Conservation (phyloP, 2,329 filamentous ascomycete species). For the Beauveria caledonica region DNA sequence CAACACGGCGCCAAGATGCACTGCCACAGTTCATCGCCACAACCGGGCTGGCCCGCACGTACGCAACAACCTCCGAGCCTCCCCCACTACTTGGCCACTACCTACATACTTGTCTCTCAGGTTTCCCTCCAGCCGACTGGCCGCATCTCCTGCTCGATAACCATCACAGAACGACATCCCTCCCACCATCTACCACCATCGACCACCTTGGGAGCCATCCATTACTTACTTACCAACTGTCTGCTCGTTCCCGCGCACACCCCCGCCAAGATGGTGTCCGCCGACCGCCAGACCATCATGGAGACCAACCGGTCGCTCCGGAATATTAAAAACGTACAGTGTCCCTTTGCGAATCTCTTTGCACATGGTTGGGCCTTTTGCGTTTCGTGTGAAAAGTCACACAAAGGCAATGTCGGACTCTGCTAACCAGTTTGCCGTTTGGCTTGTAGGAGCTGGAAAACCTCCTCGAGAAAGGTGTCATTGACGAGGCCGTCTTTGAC, state of each 20-base stretch:
- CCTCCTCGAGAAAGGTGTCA: conserved; percentile 73
- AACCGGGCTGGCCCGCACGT: not conserved
- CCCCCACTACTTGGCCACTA: not conserved
- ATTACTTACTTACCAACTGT: not conserved
- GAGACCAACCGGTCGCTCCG: conserved; percentile 79
- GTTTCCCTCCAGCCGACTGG: no score
- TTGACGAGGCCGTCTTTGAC: conserved; percentile 67
- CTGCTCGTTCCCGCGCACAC: not conserved
- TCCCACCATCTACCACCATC: not conserved
- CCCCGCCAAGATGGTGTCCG: conserved; percentile 30
- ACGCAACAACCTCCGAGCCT: not conserved
- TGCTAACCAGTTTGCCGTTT: not conserved
- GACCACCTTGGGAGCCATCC: no score
- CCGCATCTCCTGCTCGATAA: not conserved
- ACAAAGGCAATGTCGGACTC: no score
- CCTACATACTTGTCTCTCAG: not conserved
- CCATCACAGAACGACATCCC: not conserved
- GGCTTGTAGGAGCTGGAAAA: conserved; percentile 72
- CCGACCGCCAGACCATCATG: conserved; percentile 51
- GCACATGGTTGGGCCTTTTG: no score
- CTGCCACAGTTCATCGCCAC: not conserved
- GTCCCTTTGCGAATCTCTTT: not conserved
- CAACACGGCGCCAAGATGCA: not conserved
- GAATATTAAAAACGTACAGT: conserved; percentile 72
- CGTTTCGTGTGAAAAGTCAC: not conserved